These are phyloP conservation scores for Blastocladiella britannica DNA, from an alignment of 192 early-diverging fungal species.

Conservation along the genomic window DNA sequence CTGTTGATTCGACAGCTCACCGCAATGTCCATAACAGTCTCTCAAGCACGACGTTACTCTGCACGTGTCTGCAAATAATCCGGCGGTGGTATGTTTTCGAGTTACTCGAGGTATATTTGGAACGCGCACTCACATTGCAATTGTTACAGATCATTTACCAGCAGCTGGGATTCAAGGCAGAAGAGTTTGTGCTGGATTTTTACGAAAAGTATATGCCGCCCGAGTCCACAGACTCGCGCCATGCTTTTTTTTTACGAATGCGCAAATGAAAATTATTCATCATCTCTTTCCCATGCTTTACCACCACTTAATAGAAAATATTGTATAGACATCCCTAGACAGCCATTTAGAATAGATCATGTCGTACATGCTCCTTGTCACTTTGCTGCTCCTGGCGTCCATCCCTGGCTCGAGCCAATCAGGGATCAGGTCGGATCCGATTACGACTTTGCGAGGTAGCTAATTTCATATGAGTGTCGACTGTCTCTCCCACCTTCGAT, in stretches of 20 bases:
- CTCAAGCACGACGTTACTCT: slow-evolving; percentile 58
- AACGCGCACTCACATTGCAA: no score
- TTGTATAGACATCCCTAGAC: no score
- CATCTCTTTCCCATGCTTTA: no score
- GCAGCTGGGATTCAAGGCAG: slow-evolving; percentile 82
- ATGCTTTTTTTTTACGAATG: slow-evolving; percentile 71
- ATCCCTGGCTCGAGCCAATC: no score
- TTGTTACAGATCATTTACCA: slow-evolving; percentile 73
- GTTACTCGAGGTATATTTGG: no score
- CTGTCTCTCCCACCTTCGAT: no score
- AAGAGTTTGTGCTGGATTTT: slow-evolving; percentile 73
- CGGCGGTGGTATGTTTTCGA: slow-evolving; percentile 50
- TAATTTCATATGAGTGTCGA: no score
- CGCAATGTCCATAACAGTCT: slow-evolving; percentile 11
- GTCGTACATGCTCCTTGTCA: no score
- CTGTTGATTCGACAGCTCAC: slow-evolving; percentile 2
- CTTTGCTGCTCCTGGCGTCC: no score
- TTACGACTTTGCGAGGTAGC: no score
- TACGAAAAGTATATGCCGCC: slow-evolving; percentile 72
- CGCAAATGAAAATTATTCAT: slow-evolving; percentile 28
- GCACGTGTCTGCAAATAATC: slow-evolving; percentile 82
- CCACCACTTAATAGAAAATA: no score
- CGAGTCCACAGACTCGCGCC: slow-evolving; percentile 48
- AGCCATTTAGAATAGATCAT: not conserved
- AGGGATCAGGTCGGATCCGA: no score